Percentiles rank a stretch among this genome's conserved stretches.
Evolutionary conservation across 768 basidiomycete genomes (phyloP).

Genomic region (Sutorius australiensis): DNA sequence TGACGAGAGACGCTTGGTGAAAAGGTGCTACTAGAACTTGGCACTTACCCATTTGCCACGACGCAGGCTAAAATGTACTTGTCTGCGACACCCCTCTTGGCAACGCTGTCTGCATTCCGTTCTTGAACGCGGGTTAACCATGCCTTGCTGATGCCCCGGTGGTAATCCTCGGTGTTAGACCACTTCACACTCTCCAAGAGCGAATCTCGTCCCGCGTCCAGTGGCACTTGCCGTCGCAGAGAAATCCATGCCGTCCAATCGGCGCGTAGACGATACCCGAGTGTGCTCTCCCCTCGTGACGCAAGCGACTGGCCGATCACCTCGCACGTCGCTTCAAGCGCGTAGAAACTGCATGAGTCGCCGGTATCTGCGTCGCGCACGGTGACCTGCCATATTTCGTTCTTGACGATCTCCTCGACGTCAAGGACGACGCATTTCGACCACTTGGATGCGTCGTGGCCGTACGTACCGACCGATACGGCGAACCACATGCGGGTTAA

Average conservation of each 20-base stretch:
- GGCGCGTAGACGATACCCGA: conserved; percentile 36
- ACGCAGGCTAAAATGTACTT: conserved; percentile 68
- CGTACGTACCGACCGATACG: conserved; percentile 47
- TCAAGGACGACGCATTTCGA: conserved; percentile 39
- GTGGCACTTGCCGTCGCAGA: conserved; percentile 8
- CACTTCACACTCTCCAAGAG: conserved; percentile 46
- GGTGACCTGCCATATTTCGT: conserved; percentile 60
- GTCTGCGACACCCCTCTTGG: conserved; percentile 50
- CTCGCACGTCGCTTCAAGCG: conserved; percentile 72
- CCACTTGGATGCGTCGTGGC: conserved; percentile 33
- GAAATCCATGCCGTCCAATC: conserved; percentile 68
- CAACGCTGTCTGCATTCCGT: conserved; percentile 41
- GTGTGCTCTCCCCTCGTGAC: not conserved
- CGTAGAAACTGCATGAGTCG: conserved; percentile 41
- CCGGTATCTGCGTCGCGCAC: conserved; percentile 19
- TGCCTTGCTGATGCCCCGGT: conserved; percentile 59
- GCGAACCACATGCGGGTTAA: conserved; percentile 62
- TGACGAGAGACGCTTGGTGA: conserved; percentile 26
- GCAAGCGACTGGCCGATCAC: conserved; percentile 48
- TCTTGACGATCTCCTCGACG: conserved; percentile 48
- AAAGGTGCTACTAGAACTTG: not conserved
- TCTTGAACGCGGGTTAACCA: conserved; percentile 50
- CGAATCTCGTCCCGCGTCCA: not conserved
- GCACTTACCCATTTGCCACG: conserved; percentile 60
- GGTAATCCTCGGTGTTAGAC: conserved; percentile 70